Evolutionary conservation across 1,139 yeast genomes (phyloP).

Genomic region (Kurtzmaniella natalensis): DNA sequence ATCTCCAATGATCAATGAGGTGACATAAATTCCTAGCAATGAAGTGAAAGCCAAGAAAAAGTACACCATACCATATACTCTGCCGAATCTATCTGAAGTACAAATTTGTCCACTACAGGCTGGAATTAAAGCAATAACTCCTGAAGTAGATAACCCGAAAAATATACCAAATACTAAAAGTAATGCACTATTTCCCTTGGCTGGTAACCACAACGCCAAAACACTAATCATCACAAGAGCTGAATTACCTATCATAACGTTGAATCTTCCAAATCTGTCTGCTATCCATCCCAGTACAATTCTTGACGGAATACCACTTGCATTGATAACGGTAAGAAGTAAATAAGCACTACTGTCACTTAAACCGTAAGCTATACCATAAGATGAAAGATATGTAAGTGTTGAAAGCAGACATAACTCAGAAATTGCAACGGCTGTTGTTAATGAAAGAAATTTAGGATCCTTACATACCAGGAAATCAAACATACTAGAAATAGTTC

Average conservation of each 20-base stretch:
- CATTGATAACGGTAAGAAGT: conserved; percentile 42
- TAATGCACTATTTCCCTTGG: conserved; percentile 14
- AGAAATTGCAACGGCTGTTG: conserved; percentile 39
- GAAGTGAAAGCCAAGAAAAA: conserved; percentile 59
- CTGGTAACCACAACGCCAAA: conserved; percentile 46
- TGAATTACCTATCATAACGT: conserved; percentile 44
- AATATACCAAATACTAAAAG: conserved; percentile 23
- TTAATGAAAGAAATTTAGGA: conserved; percentile 30
- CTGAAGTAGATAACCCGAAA: conserved; percentile 28
- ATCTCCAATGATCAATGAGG: conserved; percentile 22
- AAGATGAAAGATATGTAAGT: conserved; percentile 48
- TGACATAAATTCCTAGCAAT: conserved; percentile 32
- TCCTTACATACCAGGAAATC: conserved; percentile 43
- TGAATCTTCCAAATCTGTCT: conserved; percentile 48
- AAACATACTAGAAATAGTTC: conserved; percentile 24
- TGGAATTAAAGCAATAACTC: conserved; percentile 28
- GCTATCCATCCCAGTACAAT: conserved; percentile 45
- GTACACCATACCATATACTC: conserved; percentile 65
- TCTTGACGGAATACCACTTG: conserved; percentile 46
- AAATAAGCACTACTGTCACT: conserved; percentile 38
- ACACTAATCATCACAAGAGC: conserved; percentile 32
- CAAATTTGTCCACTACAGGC: conserved; percentile 61
- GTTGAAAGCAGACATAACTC: conserved; percentile 50
- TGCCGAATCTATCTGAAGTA: conserved; percentile 60
- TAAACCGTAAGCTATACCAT: conserved; percentile 42